These are phyloP conservation scores for Phytophthora macrochlamydospora DNA, from an alignment of 352 stramenopile genomes.

Conservation along the genomic window DNA sequence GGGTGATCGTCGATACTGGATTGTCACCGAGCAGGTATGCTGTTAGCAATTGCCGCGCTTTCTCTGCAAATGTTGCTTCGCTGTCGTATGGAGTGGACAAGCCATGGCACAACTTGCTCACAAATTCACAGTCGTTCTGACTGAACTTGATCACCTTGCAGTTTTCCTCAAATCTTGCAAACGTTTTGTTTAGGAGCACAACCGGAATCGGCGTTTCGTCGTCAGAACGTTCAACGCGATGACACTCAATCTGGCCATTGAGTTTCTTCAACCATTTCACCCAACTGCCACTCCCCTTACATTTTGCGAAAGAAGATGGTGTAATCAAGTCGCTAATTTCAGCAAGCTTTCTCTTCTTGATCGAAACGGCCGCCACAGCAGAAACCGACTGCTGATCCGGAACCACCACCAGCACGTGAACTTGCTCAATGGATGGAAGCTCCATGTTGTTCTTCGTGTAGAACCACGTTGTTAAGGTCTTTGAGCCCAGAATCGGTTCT, in stretches of 20 bases:
- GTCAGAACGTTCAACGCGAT: conserved; percentile 15
- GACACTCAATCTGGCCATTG: conserved; percentile 24
- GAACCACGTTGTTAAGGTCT: not conserved
- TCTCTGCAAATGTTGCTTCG: conserved; percentile 15
- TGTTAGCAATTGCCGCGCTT: conserved; percentile 11
- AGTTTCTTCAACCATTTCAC: conserved; percentile 25
- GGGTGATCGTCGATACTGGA: no score
- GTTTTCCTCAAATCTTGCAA: conserved; percentile 15
- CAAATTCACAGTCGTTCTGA: conserved; percentile 19
- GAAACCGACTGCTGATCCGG: not conserved
- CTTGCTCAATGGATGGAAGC: not conserved
- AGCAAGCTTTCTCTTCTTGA: conserved; percentile 25
- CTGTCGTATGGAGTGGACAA: conserved; percentile 19
- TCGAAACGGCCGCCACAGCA: not conserved
- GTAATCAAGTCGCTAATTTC: conserved; percentile 14
- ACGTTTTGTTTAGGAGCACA: conserved; percentile 22
- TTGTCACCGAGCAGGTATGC: no score
- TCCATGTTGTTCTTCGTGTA: conserved; percentile 1
- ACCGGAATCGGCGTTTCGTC: conserved; percentile 14
- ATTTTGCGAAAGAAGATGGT: conserved; percentile 22
- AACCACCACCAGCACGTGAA: conserved; percentile 4
- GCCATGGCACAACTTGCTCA: conserved; percentile 13
- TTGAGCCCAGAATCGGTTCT: not conserved
- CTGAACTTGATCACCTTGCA: conserved; percentile 19
- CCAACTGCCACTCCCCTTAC: conserved; percentile 17